A percentile compares a stretch with the other conserved stretches of the same genome.
Evolutionary conservation across 1,284 basidiomycete genomes (phyloP).

Genomic region (Sphaerobolus stellatus): DNA sequence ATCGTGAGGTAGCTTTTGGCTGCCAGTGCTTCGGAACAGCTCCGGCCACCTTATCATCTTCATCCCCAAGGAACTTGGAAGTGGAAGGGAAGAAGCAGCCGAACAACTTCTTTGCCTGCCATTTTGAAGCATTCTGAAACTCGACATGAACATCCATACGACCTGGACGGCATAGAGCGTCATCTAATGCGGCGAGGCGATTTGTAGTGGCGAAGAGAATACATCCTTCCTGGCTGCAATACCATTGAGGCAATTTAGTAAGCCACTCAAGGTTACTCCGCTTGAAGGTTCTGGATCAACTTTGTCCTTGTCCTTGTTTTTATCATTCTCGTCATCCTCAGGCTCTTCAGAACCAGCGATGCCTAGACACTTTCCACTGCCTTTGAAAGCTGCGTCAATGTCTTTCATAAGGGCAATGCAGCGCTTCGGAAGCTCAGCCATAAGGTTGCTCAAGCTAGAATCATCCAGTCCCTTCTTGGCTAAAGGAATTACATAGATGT

Average conservation of each 20-base stretch:
- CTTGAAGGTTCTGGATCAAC: slow-evolving; percentile 21
- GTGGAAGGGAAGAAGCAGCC: slow-evolving; percentile 59
- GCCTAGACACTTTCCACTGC: not conserved
- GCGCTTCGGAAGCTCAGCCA: slow-evolving; percentile 29
- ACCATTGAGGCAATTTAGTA: slow-evolving; percentile 74
- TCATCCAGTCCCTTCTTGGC: slow-evolving; percentile 35
- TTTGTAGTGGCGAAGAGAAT: slow-evolving; percentile 79
- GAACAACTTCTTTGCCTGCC: slow-evolving; percentile 65
- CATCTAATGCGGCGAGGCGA: slow-evolving; percentile 62
- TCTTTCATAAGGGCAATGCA: slow-evolving; percentile 38
- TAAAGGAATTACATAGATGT: slow-evolving; percentile 36
- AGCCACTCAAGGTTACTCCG: slow-evolving; percentile 64
- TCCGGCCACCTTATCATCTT: slow-evolving; percentile 15
- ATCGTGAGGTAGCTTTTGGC: not conserved
- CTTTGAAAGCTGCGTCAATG: slow-evolving; percentile 27
- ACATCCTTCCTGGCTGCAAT: slow-evolving; percentile 73
- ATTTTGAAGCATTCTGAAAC: slow-evolving; percentile 65
- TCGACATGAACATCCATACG: slow-evolving; percentile 78
- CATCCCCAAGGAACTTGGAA: slow-evolving; percentile 17
- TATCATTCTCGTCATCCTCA: slow-evolving; percentile 18
- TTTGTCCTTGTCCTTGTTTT: slow-evolving; percentile 10
- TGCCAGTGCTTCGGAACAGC: no score
- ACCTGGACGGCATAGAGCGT: slow-evolving; percentile 73
- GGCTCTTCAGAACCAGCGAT: slow-evolving; percentile 13
- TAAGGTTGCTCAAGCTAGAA: slow-evolving; percentile 24